Conservation (phyloP, 202 grass and related monocot species). For the Sporobolus alterniflorus region DNA sequence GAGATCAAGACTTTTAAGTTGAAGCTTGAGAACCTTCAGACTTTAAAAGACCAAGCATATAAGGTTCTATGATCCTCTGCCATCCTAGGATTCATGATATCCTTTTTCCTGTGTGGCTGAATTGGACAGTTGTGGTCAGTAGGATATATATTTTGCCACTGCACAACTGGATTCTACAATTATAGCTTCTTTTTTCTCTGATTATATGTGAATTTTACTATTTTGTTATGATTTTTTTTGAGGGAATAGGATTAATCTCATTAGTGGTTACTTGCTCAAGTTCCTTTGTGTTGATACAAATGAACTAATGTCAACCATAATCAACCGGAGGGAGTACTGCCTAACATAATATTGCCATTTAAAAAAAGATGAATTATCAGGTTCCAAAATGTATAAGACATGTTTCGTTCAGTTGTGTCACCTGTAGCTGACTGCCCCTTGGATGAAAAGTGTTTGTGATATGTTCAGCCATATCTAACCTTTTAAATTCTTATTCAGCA, state of each 20-base stretch:
- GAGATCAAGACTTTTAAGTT: conserved; percentile 96
- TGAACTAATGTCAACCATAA: too few relatives aligned
- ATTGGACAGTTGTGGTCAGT: background rate
- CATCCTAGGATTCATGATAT: background rate
- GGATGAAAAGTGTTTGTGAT: background rate
- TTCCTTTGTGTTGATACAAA: too few relatives aligned
- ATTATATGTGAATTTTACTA: conserved; percentile 5
- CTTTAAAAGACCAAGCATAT: conserved; percentile 91
- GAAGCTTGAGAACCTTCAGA: conserved; percentile 97
- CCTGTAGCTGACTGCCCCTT: background rate
- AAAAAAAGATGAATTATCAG: conserved; percentile 1
- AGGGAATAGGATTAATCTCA: background rate
- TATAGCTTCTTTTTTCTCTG: conserved; percentile 5
- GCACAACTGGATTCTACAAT: background rate
- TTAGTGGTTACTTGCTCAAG: too few relatives aligned
- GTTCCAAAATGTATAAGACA: background rate
- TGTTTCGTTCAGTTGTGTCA: background rate
- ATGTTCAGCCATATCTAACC: background rate
- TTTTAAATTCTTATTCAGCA: background rate
- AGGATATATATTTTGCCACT: background rate
- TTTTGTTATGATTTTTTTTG: background rate
- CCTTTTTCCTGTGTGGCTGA: background rate
- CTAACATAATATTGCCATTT: background rate
- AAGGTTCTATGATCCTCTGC: conserved; percentile 59
- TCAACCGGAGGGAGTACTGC: too few relatives aligned